Base-by-base conservation (phyloP, 192 early-diverging fungal species). In the Backusella tarrabulga region DNA sequence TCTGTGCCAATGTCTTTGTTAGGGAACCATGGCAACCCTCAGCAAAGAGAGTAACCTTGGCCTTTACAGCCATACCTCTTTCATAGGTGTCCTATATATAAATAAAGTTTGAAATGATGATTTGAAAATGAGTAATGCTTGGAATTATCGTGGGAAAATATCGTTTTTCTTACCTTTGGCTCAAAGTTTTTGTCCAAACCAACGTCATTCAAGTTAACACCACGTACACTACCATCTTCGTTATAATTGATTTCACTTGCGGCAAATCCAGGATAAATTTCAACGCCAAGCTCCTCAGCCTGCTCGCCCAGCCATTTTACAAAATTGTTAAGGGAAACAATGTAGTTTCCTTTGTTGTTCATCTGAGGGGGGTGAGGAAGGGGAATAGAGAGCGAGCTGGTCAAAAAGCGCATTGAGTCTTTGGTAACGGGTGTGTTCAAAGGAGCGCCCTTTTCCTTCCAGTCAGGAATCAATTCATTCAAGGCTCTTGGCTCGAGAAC, bases 1-100 rank as follows among this genome's bases (percentile, higher is more conserved):
- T 94, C 76, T 88, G 84, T 79, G 95, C 91, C 73, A 98, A 82
- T 69, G 93, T 88, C 86, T 99, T 99, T 60, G 96, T 93, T 38
- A 99, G 88, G 50, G 93, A 94, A 15, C 98, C 97, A 78, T 99
- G 98, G 84, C 98, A 99, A 32, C 98, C 98, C 82, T 99, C 98
- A 34, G 95, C 98, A 86, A 99, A 96, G 38, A 98, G 81, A 26
- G 97, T 98, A 32, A 98, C 90, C 81, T 95, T 96, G 4, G 95
- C 96, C 42, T 92, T 94, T 72, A 99, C 90, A 82, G 94, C 95
- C 92, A 99, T 98, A 12, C 98, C 98, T 11, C 93, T 92, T 75
- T 97, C 95, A 82, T 95, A 99, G 41, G 84, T 92, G 35, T 96
- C 93, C 87, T 83, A 56, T 23, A 73, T 41, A 15, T 11, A 72